phyloP scores from a whole-genome alignment of 2,329 filamentous ascomycete genomes.

The Metarhizium album region DNA sequence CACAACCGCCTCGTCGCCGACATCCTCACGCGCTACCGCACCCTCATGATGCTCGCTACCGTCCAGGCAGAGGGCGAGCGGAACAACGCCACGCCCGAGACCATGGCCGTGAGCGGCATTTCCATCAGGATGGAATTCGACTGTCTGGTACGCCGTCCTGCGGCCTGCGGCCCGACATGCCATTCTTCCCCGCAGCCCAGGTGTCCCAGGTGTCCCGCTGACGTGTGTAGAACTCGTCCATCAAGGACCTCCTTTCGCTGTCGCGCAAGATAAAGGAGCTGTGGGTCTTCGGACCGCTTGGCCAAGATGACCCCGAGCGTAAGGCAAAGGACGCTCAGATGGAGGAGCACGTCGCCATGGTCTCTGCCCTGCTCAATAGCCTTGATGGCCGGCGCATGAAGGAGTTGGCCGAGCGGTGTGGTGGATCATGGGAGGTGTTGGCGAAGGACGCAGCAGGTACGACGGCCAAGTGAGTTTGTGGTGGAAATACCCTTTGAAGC shows the following conservation, averaged over 20 bases:
- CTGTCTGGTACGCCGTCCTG: constrained; percentile 22
- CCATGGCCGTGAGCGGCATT: constrained; percentile 31
- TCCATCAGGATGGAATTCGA: constrained; percentile 36
- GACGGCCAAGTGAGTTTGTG: neutral
- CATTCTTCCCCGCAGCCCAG: too few relatives aligned
- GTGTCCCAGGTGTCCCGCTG: neutral
- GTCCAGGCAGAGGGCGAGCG: constrained; percentile 29
- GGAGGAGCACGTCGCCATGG: constrained; percentile 24
- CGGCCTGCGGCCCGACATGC: too few relatives aligned
- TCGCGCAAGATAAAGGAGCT: constrained; percentile 35
- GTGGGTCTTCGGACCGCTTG: constrained; percentile 33
- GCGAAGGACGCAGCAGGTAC: constrained; percentile 8
- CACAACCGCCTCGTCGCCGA: constrained; percentile 35
- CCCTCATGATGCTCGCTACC: constrained; percentile 32
- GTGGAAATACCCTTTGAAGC: neutral
- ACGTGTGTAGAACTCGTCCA: constrained; percentile 25
- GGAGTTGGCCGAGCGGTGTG: constrained; percentile 22
- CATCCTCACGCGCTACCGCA: constrained; percentile 32
- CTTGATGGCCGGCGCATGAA: constrained; percentile 24
- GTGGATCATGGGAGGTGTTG: constrained; percentile 26
- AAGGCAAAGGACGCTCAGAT: constrained; percentile 26
- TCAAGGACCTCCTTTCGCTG: constrained; percentile 34
- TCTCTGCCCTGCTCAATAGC: constrained; percentile 22
- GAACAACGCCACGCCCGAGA: constrained; percentile 28
- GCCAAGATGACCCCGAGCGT: constrained; percentile 24